Conservation (phyloP, 2,329 filamentous ascomycete species). For the Colletotrichum viniferum region DNA sequence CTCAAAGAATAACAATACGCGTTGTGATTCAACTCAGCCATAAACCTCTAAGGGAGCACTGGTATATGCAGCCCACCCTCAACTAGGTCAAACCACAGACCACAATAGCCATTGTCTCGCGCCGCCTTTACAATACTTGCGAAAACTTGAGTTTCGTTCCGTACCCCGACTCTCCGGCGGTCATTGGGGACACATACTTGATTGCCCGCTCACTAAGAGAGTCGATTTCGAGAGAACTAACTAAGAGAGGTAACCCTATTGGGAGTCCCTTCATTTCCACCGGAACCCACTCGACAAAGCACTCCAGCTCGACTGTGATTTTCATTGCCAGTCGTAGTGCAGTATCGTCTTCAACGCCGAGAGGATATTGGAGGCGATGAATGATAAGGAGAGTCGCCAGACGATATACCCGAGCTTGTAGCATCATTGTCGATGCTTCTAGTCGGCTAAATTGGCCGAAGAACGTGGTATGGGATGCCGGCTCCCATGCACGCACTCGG, state of each 20-base stretch:
- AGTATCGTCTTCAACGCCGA: neutral
- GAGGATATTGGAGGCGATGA: neutral
- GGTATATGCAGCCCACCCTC: neutral
- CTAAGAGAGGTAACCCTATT: neutral
- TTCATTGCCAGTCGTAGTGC: neutral
- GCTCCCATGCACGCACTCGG: neutral
- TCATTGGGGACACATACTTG: neutral
- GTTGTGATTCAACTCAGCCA: neutral
- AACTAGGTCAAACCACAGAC: neutral
- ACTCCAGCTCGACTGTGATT: neutral
- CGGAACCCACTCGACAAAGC: neutral
- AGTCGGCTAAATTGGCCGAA: neutral
- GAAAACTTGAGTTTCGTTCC: neutral
- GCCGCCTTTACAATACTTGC: neutral
- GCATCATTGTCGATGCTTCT: neutral
- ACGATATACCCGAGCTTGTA: neutral
- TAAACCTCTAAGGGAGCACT: neutral
- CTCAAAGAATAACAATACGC: neutral
- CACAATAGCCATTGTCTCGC: neutral
- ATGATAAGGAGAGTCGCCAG: neutral
- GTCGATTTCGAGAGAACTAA: neutral
- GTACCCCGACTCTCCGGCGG: neutral
- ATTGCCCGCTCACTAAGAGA: neutral
- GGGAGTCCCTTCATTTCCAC: neutral
- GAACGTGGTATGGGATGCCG: neutral